phyloP scores from a whole-genome alignment of 305 asterid genomes.

The Solanum hybrid region DNA sequence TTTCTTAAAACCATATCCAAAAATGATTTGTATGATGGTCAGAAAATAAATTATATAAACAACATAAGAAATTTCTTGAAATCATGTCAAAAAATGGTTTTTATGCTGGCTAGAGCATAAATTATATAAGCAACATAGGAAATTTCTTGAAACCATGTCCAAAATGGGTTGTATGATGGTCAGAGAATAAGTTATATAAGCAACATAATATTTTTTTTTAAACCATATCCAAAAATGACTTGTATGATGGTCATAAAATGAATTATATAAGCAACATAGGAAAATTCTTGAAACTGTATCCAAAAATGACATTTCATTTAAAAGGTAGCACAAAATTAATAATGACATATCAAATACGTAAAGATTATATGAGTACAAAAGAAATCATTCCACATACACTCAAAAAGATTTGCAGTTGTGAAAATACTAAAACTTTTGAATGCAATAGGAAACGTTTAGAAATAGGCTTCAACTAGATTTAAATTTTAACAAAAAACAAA shows the following conservation, averaged over 20 bases:
- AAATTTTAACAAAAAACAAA: too few species aligned
- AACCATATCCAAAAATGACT: background rate
- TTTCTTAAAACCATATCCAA: background rate
- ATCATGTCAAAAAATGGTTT: background rate
- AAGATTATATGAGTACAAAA: background rate
- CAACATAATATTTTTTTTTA: background rate
- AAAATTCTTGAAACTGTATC: background rate
- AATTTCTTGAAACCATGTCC: background rate
- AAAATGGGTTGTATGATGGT: too few species aligned
- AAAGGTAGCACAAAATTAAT: background rate
- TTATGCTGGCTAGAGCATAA: background rate
- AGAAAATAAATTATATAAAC: too few species aligned
- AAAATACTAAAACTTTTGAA: background rate
- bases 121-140: background rate
- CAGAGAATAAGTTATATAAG: too few species aligned
- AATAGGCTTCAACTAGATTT: too few species aligned
- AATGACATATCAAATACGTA: background rate
- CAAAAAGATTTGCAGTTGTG: too few species aligned
- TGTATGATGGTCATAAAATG: too few species aligned
- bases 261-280: background rate
- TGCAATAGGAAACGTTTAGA: too few species aligned
- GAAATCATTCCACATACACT: background rate
- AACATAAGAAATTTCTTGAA: background rate
- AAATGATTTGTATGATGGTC: too few species aligned
- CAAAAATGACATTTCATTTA: too few species aligned